Percentiles rank a stretch among this genome's conserved stretches.
phyloP scores from a whole-genome alignment of 305 asterid genomes.

The Salvia sclarea region DNA sequence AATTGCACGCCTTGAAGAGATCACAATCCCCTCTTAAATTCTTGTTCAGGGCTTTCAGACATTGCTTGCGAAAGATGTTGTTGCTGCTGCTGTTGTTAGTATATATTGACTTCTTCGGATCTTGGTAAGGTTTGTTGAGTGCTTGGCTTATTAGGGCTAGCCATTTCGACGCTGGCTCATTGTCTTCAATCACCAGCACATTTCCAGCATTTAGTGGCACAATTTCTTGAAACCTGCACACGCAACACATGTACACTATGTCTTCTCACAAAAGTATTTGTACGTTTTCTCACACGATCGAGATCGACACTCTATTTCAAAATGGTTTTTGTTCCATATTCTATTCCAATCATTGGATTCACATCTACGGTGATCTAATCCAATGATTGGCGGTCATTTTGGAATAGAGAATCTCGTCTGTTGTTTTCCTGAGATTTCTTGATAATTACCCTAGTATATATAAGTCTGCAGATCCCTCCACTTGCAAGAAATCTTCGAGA shows the following conservation, averaged over 20 bases:
- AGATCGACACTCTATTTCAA: no score
- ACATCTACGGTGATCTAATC: no score
- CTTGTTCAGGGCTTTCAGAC: conserved; percentile 58
- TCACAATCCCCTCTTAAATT: conserved; percentile 52
- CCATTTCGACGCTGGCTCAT: conserved; percentile 94
- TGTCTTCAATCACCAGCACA: conserved; percentile 78
- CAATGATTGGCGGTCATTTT: no score
- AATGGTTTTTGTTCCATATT: no score
- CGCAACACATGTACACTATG: not conserved
- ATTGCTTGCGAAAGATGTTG: conserved; percentile 55
- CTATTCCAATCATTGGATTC: no score
- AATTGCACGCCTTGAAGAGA: conserved; percentile 63
- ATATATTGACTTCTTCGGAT: conserved; percentile 31
- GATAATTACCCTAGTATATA: conserved; percentile 80
- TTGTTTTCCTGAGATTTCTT: not conserved
- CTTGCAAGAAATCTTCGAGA: conserved; percentile 86
- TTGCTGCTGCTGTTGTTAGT: conserved; percentile 31
- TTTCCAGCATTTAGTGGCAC: conserved; percentile 92
- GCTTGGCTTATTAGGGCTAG: conserved; percentile 73
- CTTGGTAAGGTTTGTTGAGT: conserved; percentile 61
- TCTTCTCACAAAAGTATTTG: no score
- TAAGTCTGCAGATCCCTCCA: conserved; percentile 81
- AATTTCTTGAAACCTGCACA: conserved; percentile 83
- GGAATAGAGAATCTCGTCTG: no score
- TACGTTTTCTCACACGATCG: no score